These are phyloP conservation scores for Mucor lusitanicus DNA, from an alignment of 371 early-diverging fungal genomes.

Conservation along the genomic window DNA sequence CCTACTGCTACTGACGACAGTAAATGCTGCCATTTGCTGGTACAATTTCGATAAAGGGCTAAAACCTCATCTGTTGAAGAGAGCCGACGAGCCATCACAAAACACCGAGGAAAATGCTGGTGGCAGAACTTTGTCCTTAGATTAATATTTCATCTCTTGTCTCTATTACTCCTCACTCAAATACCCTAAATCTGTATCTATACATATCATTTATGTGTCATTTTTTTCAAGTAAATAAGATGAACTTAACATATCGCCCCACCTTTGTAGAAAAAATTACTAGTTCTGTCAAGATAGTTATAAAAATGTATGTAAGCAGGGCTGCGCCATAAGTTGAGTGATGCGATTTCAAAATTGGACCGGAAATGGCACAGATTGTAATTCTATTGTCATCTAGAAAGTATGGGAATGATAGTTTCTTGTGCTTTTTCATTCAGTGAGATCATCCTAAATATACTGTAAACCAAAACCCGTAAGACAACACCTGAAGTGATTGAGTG, in stretches of 20 bases:
- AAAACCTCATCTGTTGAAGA: conserved; percentile 43
- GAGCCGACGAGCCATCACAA: conserved; percentile 4
- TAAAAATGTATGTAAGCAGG: conserved; percentile 61
- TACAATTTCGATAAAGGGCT: conserved; percentile 87
- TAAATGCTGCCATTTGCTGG: conserved; percentile 72
- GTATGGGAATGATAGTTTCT: conserved; percentile 31
- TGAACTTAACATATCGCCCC: conserved; percentile 51
- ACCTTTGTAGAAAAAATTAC: conserved; percentile 71
- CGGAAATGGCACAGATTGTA: conserved; percentile 87
- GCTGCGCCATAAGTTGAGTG: conserved; percentile 78
- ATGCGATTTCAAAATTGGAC: conserved; percentile 92
- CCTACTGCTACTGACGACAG: conserved; percentile 67
- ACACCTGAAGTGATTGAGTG: too few species aligned
- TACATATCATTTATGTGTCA: neutral
- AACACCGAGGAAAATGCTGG: conserved; percentile 8
- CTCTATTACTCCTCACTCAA: conserved; percentile 1
- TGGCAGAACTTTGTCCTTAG: conserved; percentile 23
- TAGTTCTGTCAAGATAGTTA: conserved; percentile 60
- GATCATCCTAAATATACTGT: too few species aligned
- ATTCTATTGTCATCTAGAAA: conserved; percentile 42
- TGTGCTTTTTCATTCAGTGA: conserved; percentile 26
- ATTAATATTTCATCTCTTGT: conserved; percentile 3
- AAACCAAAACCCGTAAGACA: too few species aligned
- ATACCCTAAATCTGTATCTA: neutral
- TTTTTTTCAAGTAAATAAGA: neutral